A percentile compares a stretch with the other conserved stretches of the same genome.
phyloP scores from a whole-genome alignment of 1,284 basidiomycete genomes.

The Ceratobasidium sp. region DNA sequence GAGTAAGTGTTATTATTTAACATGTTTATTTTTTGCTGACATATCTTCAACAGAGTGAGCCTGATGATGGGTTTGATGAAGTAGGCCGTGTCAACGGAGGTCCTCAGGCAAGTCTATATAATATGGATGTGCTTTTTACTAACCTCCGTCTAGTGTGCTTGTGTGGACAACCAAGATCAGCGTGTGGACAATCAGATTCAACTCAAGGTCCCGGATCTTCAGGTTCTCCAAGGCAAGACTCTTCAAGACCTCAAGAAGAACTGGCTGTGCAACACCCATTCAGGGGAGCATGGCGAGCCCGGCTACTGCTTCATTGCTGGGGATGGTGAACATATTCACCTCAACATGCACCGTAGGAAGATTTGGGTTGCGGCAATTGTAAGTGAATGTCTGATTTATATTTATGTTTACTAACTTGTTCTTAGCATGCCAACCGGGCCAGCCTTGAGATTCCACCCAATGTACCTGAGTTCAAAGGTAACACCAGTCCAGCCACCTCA shows the following conservation, averaged over 20 bases:
- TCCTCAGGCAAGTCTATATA: background rate
- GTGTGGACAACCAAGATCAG: too few species aligned
- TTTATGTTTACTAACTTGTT: background rate
- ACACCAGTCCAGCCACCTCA: background rate
- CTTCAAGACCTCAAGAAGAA: background rate
- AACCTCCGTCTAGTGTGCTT: background rate
- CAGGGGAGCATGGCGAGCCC: background rate
- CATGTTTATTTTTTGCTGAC: background rate
- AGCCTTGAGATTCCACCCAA: background rate
- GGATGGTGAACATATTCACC: background rate
- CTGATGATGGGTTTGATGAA: background rate
- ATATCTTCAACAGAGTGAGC: background rate
- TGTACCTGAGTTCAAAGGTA: background rate
- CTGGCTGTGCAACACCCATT: background rate
- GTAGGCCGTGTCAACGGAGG: too few species aligned
- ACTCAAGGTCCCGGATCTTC: background rate
- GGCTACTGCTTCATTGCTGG: too few species aligned
- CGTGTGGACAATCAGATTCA: too few species aligned
- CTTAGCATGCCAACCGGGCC: background rate
- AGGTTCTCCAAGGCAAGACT: background rate
- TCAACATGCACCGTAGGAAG: background rate
- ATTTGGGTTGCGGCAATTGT: background rate
- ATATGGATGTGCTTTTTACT: background rate
- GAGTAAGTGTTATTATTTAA: background rate
- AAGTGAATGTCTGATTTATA: background rate